Percentiles rank a stretch among this genome's conserved stretches.
phyloP scores from a whole-genome alignment of 768 basidiomycete genomes.

The Macrolepiota dolichaula region DNA sequence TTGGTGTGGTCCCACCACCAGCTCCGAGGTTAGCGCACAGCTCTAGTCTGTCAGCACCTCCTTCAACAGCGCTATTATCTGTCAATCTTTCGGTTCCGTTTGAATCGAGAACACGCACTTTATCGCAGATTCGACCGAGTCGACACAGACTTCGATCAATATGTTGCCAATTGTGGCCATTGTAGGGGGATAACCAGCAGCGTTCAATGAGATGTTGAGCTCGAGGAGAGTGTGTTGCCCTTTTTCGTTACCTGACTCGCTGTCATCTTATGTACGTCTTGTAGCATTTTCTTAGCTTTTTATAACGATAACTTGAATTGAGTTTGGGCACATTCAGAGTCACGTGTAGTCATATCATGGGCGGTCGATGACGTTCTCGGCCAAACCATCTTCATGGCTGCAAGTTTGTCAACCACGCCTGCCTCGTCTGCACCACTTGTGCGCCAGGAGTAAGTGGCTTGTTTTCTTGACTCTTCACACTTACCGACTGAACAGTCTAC shows the following conservation, averaged over 20 bases:
- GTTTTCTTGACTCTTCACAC: neutral
- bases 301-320: neutral
- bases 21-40: constrained; percentile 65
- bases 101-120: constrained; percentile 15
- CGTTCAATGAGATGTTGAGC: neutral
- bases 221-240: neutral
- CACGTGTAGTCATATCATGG: constrained; percentile 4
- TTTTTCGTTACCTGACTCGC: too few relatives aligned
- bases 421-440: constrained; percentile 1
- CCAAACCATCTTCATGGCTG: neutral
- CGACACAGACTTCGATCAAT: constrained; percentile 25
- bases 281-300: constrained; percentile 2
- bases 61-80: constrained; percentile 56
- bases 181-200: neutral
- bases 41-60: constrained; percentile 76
- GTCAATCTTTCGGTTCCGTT: constrained; percentile 1
- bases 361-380: neutral
- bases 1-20: constrained; percentile 84
- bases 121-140: constrained; percentile 25
- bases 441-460: constrained; percentile 6
- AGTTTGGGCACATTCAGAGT: neutral
- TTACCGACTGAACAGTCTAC: constrained; percentile 1
- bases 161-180: constrained; percentile 8
- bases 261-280: constrained; percentile 5
- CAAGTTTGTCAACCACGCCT: neutral